Evolutionary conservation across 2,329 filamentous ascomycete species (phyloP), one percentile per base, ranked within the genome.

Genomic region (Setomelanomma holmii): DNA sequence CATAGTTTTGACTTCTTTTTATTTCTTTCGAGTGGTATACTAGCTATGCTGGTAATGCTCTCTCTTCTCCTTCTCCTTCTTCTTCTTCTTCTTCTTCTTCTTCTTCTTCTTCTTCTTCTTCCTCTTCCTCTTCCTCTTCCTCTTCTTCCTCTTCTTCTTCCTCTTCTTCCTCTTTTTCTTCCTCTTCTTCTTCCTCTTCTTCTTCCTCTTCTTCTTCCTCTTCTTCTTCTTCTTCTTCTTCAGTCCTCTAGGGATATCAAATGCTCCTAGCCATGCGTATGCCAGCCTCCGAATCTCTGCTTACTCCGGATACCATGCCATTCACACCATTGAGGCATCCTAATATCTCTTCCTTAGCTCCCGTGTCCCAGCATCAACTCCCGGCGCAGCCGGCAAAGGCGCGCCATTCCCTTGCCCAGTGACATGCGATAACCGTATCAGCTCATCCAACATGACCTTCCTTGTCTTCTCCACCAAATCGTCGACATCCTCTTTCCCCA

Each of bases 361-460:
- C 17, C 56, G 35, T 16, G 54, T 60, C 16, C 36, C 43, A 19
- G 51, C 51, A 7, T 67, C 61, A 5, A 61, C 45, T 6, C 58
- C 68, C 4, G 55, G 58, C n/a, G 58, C 50, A 17, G 61, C 56
- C 5, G 66, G 66, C 11, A 72, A 43, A 27, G 70, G 64, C 41
- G 57, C 58, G 7, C 63, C 67, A 21, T 69, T 64, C 6, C 64
- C 66, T 7, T 51, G 36, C 3, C 62, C 64, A 0, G 50, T 62
- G 14, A 74, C 56, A 49, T 73, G 68, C 19, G 63, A 66, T 17
- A 76, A 43, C 16, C 72, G 56, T 11, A 72, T 60, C 38, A 76
- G 46, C 56, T 75, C 69, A 12, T 69, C 65, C 59, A 75, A 55
- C 74, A 76, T 76, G 3, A 67, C 70, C 14, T 69, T 66, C 39